Conservation (phyloP, 305 asterid genomes). For the Fraxinus velutina region DNA sequence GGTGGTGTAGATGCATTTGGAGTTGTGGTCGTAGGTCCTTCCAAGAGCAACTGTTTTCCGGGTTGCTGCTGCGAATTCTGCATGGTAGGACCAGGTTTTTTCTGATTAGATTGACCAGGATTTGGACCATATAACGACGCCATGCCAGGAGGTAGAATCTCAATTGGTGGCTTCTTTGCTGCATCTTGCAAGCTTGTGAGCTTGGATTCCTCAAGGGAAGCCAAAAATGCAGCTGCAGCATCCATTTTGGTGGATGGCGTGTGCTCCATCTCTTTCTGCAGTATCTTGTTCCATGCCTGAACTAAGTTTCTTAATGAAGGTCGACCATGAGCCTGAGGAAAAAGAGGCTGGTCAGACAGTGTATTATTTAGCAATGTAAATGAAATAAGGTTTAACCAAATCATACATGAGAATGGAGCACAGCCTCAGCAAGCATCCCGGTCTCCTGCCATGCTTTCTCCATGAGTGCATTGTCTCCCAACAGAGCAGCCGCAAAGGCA, state of each 20-base stretch:
- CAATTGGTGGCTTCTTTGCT: constrained; percentile 90
- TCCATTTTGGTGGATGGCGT: constrained; percentile 65
- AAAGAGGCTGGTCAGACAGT: constrained; percentile 14
- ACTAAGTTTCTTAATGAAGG: constrained; percentile 78
- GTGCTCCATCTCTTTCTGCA: constrained; percentile 85
- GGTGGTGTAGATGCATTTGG: constrained; percentile 34
- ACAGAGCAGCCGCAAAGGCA: constrained; percentile 89
- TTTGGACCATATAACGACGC: constrained; percentile 83
- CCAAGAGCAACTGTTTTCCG: constrained; percentile 61
- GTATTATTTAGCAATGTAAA: background rate
- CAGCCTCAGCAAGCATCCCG: constrained; percentile 99
- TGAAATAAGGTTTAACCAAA: constrained; percentile 3
- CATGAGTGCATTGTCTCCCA: constrained; percentile 94
- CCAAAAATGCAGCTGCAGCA: constrained; percentile 88
- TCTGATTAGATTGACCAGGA: constrained; percentile 60
- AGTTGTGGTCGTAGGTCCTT: constrained; percentile 48
- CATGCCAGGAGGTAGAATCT: constrained; percentile 92
- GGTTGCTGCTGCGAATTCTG: constrained; percentile 57
- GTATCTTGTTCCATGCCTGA: constrained; percentile 83
- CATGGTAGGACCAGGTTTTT: constrained; percentile 47
- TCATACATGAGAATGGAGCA: constrained; percentile 83
- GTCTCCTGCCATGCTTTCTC: constrained; percentile 97
- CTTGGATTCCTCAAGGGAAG: constrained; percentile 91
- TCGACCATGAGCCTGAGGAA: constrained; percentile 83
- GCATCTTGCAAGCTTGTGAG: constrained; percentile 88